Conservation (phyloP, 306 rosid genomes). For the Trifolium pratense region DNA sequence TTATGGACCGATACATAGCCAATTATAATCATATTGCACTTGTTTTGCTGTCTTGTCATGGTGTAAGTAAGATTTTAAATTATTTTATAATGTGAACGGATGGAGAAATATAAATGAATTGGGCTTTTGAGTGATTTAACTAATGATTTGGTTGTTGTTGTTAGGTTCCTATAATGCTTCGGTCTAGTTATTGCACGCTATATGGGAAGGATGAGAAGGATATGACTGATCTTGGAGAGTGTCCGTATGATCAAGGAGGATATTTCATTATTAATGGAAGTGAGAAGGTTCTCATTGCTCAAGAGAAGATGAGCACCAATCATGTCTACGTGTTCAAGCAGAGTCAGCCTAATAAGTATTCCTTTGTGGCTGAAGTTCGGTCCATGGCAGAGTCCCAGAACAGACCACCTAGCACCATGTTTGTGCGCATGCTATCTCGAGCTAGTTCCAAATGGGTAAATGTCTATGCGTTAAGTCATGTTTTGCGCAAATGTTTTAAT, state of each 20-base stretch:
- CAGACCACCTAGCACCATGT: constrained; percentile 96
- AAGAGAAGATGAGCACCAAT: constrained; percentile 94
- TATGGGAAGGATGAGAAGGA: constrained; percentile 91
- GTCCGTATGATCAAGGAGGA: constrained; percentile 95
- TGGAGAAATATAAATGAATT: not conserved
- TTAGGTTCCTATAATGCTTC: constrained; percentile 96
- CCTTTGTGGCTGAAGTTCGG: constrained; percentile 90
- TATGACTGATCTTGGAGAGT: constrained; percentile 88
- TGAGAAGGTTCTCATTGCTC: constrained; percentile 91
- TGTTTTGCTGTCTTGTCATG: not conserved
- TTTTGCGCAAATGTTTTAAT: constrained; percentile 29
- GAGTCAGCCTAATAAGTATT: constrained; percentile 89
- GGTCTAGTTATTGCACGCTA: constrained; percentile 92
- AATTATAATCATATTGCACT: not conserved
- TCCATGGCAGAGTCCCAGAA: constrained; percentile 98
- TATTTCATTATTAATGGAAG: constrained; percentile 86
- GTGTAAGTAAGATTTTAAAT: not conserved
- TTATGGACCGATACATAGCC: not conserved
- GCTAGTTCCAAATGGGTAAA: constrained; percentile 92
- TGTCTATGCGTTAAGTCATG: constrained; percentile 13
- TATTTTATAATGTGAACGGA: not conserved
- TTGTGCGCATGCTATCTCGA: constrained; percentile 94
- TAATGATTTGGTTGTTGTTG: constrained; percentile 24
- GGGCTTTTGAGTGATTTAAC: not conserved
- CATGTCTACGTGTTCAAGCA: constrained; percentile 94